Evolutionary conservation across 805 yeast species (phyloP).

Genomic region (Hanseniaspora valbyensis): DNA sequence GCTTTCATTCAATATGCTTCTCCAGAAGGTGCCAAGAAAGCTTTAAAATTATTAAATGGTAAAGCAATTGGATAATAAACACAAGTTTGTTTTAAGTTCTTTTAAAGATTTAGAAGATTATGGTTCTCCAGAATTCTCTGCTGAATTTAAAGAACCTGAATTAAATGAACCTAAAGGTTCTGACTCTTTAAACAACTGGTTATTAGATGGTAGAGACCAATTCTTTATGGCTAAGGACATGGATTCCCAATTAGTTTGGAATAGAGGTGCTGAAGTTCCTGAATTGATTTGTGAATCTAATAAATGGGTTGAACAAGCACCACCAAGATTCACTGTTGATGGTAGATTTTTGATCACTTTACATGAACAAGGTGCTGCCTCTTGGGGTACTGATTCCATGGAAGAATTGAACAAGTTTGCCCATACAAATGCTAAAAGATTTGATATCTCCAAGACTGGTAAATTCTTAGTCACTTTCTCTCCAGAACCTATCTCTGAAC

Average conservation of each 20-base stretch:
- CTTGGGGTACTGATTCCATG: slow-evolving; percentile 88
- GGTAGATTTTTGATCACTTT: slow-evolving; percentile 81
- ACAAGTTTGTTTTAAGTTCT: slow-evolving; percentile 73
- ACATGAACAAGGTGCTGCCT: slow-evolving; percentile 88
- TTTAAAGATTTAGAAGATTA: slow-evolving; percentile 72
- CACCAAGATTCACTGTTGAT: slow-evolving; percentile 81
- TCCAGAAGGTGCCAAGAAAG: slow-evolving; percentile 57
- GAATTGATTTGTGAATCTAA: slow-evolving; percentile 71
- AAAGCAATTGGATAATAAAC: slow-evolving; percentile 90
- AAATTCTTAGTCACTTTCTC: slow-evolving; percentile 83
- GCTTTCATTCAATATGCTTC: slow-evolving; percentile 72
- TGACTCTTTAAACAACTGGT: slow-evolving; percentile 82
- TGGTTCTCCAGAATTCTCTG: slow-evolving; percentile 52
- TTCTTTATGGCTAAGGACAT: slow-evolving; percentile 69
- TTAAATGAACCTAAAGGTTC: slow-evolving; percentile 62
- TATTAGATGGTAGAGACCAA: slow-evolving; percentile 93
- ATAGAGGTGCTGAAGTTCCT: slow-evolving; percentile 57
- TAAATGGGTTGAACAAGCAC: slow-evolving; percentile 72
- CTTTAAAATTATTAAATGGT: slow-evolving; percentile 70
- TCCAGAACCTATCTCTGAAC: slow-evolving; percentile 67
- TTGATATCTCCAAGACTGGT: slow-evolving; percentile 89
- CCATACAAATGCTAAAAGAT: slow-evolving; percentile 79
- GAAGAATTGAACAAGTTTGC: slow-evolving; percentile 62
- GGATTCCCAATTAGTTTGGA: slow-evolving; percentile 78
- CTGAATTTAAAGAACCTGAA: slow-evolving; percentile 59